Percentiles rank a stretch among this genome's conserved stretches.
phyloP scores from a whole-genome alignment of 768 basidiomycete species.

The Tricholoma saponaceum region DNA sequence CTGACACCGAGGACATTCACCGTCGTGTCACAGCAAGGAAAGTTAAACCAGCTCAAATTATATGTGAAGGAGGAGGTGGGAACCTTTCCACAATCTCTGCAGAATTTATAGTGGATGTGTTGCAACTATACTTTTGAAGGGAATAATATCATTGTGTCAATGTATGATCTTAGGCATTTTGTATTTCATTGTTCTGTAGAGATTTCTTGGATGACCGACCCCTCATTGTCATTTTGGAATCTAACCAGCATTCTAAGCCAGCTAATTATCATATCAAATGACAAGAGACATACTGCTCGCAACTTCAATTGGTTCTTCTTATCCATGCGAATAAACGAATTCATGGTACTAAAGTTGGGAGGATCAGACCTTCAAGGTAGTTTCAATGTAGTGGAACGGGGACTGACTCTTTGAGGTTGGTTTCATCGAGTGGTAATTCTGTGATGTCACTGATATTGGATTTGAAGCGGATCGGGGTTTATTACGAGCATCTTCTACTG shows the following conservation, averaged over 20 bases:
- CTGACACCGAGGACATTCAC: too few relatives aligned
- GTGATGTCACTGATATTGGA: not conserved
- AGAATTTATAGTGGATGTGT: too few relatives aligned
- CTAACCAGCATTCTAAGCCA: not conserved
- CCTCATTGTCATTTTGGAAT: not conserved
- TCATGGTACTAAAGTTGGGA: not conserved
- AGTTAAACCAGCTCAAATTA: too few relatives aligned
- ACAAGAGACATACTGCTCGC: constrained; percentile 1
- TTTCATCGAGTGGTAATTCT: constrained; percentile 1
- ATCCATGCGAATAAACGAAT: constrained; percentile 3
- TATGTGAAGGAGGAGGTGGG: too few relatives aligned
- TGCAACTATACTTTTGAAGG: too few relatives aligned
- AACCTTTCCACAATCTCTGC: too few relatives aligned
- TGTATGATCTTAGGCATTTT: too few relatives aligned
- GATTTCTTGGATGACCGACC: too few relatives aligned
- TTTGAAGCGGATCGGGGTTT: constrained; percentile 3
- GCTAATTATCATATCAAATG: not conserved
- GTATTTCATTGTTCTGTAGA: too few relatives aligned
- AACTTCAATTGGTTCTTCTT: constrained; percentile 7
- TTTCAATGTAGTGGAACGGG: too few relatives aligned
- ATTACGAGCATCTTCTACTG: constrained; percentile 1
- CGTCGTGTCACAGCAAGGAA: too few relatives aligned
- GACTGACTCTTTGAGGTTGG: not conserved
- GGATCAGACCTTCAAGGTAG: not conserved
- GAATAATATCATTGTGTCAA: too few relatives aligned